Conservation (phyloP, 106 monocot species). For the Xerophyta viscosa region DNA sequence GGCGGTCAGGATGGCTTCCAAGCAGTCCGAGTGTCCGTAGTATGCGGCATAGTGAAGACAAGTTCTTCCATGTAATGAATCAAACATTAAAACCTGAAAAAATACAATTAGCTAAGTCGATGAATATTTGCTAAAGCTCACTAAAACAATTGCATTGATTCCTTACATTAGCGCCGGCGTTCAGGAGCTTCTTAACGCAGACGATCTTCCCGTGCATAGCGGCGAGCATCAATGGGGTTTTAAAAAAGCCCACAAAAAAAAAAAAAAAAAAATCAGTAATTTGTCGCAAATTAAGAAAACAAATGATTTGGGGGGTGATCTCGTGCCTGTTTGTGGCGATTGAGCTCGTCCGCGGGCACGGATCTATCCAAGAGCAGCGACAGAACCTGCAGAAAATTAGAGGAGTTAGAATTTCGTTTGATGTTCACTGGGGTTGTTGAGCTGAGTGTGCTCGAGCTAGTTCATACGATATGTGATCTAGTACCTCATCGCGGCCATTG, state of each 20-base stretch:
- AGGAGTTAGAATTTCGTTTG: too few relatives aligned
- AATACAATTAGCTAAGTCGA: too few relatives aligned
- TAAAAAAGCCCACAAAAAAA: background rate
- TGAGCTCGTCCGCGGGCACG: constrained; percentile 38
- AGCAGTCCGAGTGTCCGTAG: constrained; percentile 76
- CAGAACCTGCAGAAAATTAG: constrained; percentile 30
- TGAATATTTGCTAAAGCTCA: background rate
- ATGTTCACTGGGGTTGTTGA: too few relatives aligned
- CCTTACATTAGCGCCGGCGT: constrained; percentile 71
- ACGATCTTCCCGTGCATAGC: too few relatives aligned
- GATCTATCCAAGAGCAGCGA: constrained; percentile 50
- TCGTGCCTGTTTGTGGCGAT: constrained; percentile 68
- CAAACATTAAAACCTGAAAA: constrained; percentile 83
- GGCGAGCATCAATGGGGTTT: constrained; percentile 93
- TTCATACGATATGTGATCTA: too few relatives aligned
- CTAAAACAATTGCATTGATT: background rate
- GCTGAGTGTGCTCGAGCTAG: too few relatives aligned
- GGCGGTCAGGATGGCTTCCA: constrained; percentile 63
- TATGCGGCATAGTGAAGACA: constrained; percentile 89
- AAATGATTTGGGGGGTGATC: background rate
- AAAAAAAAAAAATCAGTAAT: background rate
- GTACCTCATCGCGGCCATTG: constrained; percentile 68
- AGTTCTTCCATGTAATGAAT: constrained; percentile 66
- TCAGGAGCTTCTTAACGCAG: constrained; percentile 71
- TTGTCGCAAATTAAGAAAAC: too few relatives aligned